Base-by-base conservation (phyloP, 2,329 filamentous ascomycete species). In the Trichoderma endophyticum region DNA sequence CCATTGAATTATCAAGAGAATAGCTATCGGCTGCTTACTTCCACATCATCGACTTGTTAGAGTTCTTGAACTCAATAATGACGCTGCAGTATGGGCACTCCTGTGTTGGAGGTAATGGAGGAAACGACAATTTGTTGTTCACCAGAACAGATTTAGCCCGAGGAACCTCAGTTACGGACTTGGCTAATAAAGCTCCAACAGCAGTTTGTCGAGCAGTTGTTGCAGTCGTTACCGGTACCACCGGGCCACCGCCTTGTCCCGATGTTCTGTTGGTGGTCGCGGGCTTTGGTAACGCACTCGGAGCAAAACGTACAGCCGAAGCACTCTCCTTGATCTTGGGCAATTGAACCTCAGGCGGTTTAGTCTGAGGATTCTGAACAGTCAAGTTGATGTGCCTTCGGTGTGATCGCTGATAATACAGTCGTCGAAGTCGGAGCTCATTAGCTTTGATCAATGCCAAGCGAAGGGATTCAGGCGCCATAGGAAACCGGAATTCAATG, bases 51-150 rank as follows among this genome's bases (percentile, higher is more conserved):
- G 51, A 15, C 39, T 51, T 64, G 0, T 26, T 28, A 32, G 24
- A 14, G 24, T 39, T 57, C 48, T 39, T 66, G 2, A 39, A 57
- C 51, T 66, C 64, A n/a, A 66, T 39, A 26, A 66, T 66, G 3
- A 57, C 64, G 32, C 64, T 51, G 51, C 64, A 66, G 32, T 66
- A 66, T 30, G 64, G 64, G 9, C 64, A 66, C 51, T 66, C 64
- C 3, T 9, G 64, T 57, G 64, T 66, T 24, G 48, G 11, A 2
- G 64, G 48, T 39, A 57, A n/a, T 14, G 64, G 64, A 57, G 64
- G 48, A 6, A 57, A 66, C 8, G 64, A 57, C 21, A 66, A 39
- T 12, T 39, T 66, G 48, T 66, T 66, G 18, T 57, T 66, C 14
- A 57, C 64, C 15, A 66, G 32, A 39, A 36, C 48, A 6, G 64